phyloP scores from a whole-genome alignment of 768 basidiomycete genomes.

The Tricholoma bakamatsutake region DNA sequence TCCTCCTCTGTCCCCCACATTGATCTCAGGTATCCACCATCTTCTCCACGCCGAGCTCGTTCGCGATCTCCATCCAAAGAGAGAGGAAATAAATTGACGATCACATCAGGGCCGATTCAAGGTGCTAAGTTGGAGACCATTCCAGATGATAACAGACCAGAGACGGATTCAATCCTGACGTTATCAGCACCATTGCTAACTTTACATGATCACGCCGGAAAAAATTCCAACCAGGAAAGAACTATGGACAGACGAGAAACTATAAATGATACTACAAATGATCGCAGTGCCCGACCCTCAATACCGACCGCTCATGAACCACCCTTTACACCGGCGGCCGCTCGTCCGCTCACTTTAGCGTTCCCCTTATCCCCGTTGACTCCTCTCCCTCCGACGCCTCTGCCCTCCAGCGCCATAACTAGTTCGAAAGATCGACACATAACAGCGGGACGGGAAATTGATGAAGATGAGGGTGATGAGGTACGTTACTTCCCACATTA shows the following conservation, averaged over 20 bases:
- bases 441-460: constrained; percentile 18
- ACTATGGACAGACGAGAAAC: neutral
- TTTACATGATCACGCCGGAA: neutral
- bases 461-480: constrained; percentile 12
- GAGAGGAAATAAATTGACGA: constrained; percentile 26
- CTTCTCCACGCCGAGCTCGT: constrained; percentile 32
- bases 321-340: constrained; percentile 19
- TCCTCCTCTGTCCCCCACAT: constrained; percentile 27
- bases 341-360: neutral
- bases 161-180: constrained; percentile 8
- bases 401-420: constrained; percentile 13
- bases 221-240: neutral
- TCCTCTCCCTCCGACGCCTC: constrained; percentile 45
- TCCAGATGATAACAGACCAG: constrained; percentile 16
- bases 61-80: constrained; percentile 43
- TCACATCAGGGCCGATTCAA: constrained; percentile 17
- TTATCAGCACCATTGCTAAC: neutral
- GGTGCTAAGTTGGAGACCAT: constrained; percentile 12
- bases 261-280: neutral
- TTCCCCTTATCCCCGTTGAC: constrained; percentile 41
- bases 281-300: neutral
- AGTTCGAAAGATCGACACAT: constrained; percentile 17
- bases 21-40: constrained; percentile 38
- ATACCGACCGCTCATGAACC: constrained; percentile 9
- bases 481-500: constrained; percentile 13